These are phyloP conservation scores for Ensete glaucum DNA, from an alignment of 176 grass and related monocot genomes.

Conservation along the genomic window DNA sequence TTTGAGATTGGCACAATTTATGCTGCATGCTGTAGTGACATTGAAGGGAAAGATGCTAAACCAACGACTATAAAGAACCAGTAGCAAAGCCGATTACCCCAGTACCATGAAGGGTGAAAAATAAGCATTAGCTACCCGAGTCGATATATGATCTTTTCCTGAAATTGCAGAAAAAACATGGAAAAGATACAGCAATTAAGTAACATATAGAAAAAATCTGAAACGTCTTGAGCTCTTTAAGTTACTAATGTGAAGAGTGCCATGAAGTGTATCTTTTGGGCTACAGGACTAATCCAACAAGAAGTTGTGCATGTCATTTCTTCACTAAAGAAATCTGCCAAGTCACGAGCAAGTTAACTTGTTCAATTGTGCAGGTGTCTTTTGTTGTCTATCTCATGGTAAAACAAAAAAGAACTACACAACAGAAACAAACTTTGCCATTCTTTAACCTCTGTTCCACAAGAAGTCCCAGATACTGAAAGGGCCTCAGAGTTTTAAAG, in stretches of 20 bases:
- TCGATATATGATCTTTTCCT: constrained; percentile 84
- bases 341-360: neutral
- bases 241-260: too few relatives aligned
- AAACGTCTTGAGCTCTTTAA: neutral
- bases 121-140: constrained; percentile 90
- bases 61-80: constrained; percentile 75
- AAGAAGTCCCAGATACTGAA: neutral
- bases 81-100: constrained; percentile 77
- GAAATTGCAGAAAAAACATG: constrained; percentile 20
- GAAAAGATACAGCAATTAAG: constrained; percentile 5
- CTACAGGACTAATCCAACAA: neutral
- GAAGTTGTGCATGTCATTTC: neutral
- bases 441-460: neutral
- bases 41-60: constrained; percentile 75
- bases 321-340: neutral
- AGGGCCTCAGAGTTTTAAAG: too few relatives aligned
- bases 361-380: neutral
- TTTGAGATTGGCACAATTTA: constrained; percentile 90
- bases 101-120: constrained; percentile 97
- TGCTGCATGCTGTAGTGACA: constrained; percentile 48
- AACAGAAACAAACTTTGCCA: neutral
- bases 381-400: neutral
- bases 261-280: neutral
- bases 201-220: neutral
- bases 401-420: neutral